These are phyloP conservation scores for Chaetomiaceae sp. DNA, from an alignment of 2,329 filamentous ascomycete species.

Conservation along the genomic window DNA sequence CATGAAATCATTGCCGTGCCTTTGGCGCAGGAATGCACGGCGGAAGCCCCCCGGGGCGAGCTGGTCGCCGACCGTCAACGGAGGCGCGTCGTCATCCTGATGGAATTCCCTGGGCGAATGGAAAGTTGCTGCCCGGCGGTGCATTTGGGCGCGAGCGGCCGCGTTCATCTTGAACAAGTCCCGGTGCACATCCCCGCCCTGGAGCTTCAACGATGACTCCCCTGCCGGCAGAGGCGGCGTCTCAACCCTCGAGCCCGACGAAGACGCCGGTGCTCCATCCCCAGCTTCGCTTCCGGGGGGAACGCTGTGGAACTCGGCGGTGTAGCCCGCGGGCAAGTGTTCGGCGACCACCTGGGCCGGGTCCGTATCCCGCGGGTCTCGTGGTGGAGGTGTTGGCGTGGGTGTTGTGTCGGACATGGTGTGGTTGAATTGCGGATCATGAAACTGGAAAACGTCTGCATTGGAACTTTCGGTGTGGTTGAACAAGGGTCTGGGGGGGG, in stretches of 20 bases:
- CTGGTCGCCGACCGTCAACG: slow-evolving; percentile 36
- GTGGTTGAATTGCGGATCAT: background rate
- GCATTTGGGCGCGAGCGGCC: slow-evolving; percentile 43
- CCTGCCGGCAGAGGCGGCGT: slow-evolving; percentile 22
- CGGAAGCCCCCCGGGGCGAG: slow-evolving; percentile 47
- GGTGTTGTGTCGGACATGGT: slow-evolving; percentile 11
- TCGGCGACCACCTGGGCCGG: slow-evolving; percentile 30
- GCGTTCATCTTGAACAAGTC: slow-evolving; percentile 72
- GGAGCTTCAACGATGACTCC: slow-evolving; percentile 66
- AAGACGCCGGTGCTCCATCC: slow-evolving; percentile 6
- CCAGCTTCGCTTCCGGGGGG: background rate
- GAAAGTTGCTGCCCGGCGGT: slow-evolving; percentile 62
- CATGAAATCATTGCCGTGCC: slow-evolving; percentile 32
- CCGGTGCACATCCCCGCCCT: slow-evolving; percentile 74
- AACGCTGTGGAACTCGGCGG: slow-evolving; percentile 30
- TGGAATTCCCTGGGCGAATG: slow-evolving; percentile 45
- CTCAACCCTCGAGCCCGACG: slow-evolving; percentile 3
- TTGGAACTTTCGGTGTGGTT: background rate
- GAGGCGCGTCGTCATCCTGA: slow-evolving; percentile 7
- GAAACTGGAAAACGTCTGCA: background rate
- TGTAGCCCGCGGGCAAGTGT: slow-evolving; percentile 34
- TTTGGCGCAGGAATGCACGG: slow-evolving; percentile 42
- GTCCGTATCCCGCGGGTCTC: slow-evolving; percentile 26
- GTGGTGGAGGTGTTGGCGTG: no score
- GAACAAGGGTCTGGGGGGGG: background rate